Percentiles rank a stretch among this genome's conserved stretches.
These are phyloP conservation scores for Pythium inflatum DNA, from an alignment of 352 stramenopile species.

Conservation along the genomic window DNA sequence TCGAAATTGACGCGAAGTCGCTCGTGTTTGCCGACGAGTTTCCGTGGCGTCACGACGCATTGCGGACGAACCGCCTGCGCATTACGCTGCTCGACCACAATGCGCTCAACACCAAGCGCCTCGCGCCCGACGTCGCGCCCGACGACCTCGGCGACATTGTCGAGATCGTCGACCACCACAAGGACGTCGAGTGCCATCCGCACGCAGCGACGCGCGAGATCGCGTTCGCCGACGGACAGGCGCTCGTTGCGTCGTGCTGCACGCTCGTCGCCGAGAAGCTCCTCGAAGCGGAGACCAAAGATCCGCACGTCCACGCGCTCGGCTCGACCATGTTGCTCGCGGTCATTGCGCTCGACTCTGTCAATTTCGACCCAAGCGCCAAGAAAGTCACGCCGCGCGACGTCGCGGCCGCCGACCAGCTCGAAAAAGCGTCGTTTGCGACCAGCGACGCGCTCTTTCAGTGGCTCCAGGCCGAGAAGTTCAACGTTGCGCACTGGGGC, in stretches of 20 bases:
- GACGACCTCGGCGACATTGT: constrained; percentile 45
- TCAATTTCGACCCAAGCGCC: constrained; percentile 74
- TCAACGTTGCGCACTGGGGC: constrained; percentile 63
- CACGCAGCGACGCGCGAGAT: constrained; percentile 51
- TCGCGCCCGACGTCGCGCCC: constrained; percentile 23
- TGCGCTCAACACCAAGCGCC: constrained; percentile 63
- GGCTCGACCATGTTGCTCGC: constrained; percentile 74
- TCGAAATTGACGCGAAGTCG: constrained; percentile 55
- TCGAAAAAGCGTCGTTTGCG: constrained; percentile 56
- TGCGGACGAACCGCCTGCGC: constrained; percentile 34
- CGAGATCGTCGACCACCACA: constrained; percentile 84
- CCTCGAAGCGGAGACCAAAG: constrained; percentile 8
- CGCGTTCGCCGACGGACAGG: constrained; percentile 69
- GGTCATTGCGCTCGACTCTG: constrained; percentile 78
- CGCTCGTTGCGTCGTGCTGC: constrained; percentile 74
- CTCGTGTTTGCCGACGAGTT: constrained; percentile 84
- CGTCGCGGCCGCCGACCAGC: constrained; percentile 38
- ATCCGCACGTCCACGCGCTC: constrained; percentile 38
- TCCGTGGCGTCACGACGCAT: constrained; percentile 43
- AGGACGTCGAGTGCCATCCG: constrained; percentile 58
- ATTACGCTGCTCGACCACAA: constrained; percentile 82
- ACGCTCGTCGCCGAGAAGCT: constrained; percentile 80
- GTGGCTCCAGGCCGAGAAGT: constrained; percentile 76
- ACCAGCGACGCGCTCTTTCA: constrained; percentile 51
- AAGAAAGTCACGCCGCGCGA: constrained; percentile 82